Conservation (phyloP, 345 rosid genomes). For the Gossypium mustelinum region DNA sequence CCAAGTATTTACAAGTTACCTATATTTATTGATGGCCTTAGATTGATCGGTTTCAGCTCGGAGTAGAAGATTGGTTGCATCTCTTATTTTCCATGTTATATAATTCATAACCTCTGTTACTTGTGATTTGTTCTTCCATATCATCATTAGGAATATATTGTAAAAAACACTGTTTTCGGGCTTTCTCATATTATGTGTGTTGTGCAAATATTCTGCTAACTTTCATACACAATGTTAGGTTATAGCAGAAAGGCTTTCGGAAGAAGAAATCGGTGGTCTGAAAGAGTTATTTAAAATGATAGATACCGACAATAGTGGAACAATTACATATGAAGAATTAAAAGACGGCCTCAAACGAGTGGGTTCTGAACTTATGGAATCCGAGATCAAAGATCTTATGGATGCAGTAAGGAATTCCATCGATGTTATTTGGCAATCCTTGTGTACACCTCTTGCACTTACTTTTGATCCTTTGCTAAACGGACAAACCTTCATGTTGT, state of each 20-base stretch:
- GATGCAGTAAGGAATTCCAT: slow-evolving; percentile 43
- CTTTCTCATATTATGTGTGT: neutral
- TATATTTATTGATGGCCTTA: neutral
- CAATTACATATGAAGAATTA: slow-evolving; percentile 71
- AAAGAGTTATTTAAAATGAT: slow-evolving; percentile 79
- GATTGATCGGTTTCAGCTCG: neutral
- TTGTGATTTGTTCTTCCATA: neutral
- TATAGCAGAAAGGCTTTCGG: slow-evolving; percentile 77
- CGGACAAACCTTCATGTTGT: neutral
- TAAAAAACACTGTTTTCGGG: neutral
- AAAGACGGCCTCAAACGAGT: slow-evolving; percentile 54
- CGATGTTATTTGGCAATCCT: neutral
- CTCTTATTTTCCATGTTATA: neutral
- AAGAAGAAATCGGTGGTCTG: slow-evolving; percentile 76
- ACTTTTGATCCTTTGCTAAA: neutral
- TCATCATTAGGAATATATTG: neutral
- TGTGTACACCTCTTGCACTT: neutral
- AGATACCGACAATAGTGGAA: slow-evolving; percentile 70
- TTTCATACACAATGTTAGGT: slow-evolving; percentile 30
- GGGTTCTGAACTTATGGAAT: slow-evolving; percentile 78
- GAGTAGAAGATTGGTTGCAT: neutral
- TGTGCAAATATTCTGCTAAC: slow-evolving; percentile 7
- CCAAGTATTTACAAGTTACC: neutral
- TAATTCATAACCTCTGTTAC: neutral
- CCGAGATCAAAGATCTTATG: slow-evolving; percentile 74